Evolutionary conservation across 106 monocot genomes (phyloP), one percentile per base, ranked within the genome.

Genomic region (Narthecium ossifragum): DNA sequence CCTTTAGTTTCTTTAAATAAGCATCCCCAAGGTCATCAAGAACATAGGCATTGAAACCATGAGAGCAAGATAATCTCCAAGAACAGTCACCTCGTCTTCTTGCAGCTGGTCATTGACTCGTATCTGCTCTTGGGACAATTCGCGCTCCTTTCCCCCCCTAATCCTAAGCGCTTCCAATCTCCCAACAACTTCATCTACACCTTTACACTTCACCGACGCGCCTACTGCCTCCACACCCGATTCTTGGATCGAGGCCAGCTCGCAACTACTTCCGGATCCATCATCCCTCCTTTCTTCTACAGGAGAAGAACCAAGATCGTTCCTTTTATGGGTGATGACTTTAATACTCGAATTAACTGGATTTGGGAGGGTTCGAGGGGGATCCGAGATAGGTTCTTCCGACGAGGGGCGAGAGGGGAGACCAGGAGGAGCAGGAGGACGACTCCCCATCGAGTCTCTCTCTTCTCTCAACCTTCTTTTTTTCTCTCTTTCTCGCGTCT

Each of bases 61-160:
- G 11, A 66, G 26, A 20, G 18, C 15, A 23, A 26, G 1, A 49
- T 7, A 57, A 61, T 5, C 18, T 5, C 11, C 0, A 27, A 8
- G 33, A 9, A 15, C 33, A 40, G 28, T 38, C 59, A 79, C 84
- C 84, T 84, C 84, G 28, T 84, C 79, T 5, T 75, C 75, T 64
- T 84, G 79, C 8, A 62, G 46, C 60, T 79, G 71, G 6, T 79
- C 67, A 25, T 84, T 84, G 51, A 30, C 14, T 27, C 30, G 5
- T 22, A 68, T 56, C 64, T 72, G 64, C 43, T 79, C 84, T 15
- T 72, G 71, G 26, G 75, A 46, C 39, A 73, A 29, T 31, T 51
- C 61, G 3, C 29, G 30, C 10, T 74, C 83, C 29, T 58, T 25
- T 26, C 11, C 65, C 31, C 29, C 65, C 31, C 29, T 23, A 25